phyloP scores from a whole-genome alignment of 495 filamentous ascomycete species.

The Patellaria atrata region DNA sequence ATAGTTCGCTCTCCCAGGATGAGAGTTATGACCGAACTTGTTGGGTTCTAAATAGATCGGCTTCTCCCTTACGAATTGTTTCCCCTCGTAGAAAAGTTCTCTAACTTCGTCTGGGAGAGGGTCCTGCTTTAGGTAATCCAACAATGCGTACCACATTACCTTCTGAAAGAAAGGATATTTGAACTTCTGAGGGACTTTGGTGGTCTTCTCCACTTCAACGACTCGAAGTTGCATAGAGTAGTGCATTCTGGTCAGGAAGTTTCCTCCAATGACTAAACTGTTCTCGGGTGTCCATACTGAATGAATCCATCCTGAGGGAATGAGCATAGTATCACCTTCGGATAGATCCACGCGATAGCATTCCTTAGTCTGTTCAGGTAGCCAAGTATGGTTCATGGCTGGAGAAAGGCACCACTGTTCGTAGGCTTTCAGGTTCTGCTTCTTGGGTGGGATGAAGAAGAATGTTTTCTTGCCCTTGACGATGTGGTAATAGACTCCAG shows the following conservation, averaged over 20 bases:
- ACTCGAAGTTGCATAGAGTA: slow-evolving; percentile 60
- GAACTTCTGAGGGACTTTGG: slow-evolving; percentile 54
- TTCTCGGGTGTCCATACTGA: slow-evolving; percentile 68
- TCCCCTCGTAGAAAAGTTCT: slow-evolving; percentile 41
- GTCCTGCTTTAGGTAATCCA: slow-evolving; percentile 52
- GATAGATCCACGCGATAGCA: slow-evolving; percentile 59
- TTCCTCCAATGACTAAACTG: slow-evolving; percentile 63
- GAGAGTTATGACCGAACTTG: slow-evolving; percentile 36
- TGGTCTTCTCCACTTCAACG: slow-evolving; percentile 57
- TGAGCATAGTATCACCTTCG: slow-evolving; percentile 65
- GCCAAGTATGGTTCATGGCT: slow-evolving; percentile 55
- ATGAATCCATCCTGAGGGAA: slow-evolving; percentile 70
- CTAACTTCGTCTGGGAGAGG: slow-evolving; percentile 47
- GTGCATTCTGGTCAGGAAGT: slow-evolving; percentile 57
- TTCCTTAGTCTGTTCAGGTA: slow-evolving; percentile 54
- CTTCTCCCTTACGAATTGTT: slow-evolving; percentile 38
- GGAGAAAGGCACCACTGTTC: slow-evolving; percentile 65
- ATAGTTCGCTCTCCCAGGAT: slow-evolving; percentile 32
- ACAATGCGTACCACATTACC: slow-evolving; percentile 57
- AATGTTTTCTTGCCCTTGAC: slow-evolving; percentile 64
- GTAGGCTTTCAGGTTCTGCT: slow-evolving; percentile 61
- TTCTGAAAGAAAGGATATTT: slow-evolving; percentile 63
- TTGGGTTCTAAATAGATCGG: slow-evolving; percentile 47
- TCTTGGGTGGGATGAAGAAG: slow-evolving; percentile 63
- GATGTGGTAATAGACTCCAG: slow-evolving; percentile 67